These are phyloP conservation scores for Stylonectria norvegica DNA, from an alignment of 2,329 filamentous ascomycete genomes.

Conservation along the genomic window DNA sequence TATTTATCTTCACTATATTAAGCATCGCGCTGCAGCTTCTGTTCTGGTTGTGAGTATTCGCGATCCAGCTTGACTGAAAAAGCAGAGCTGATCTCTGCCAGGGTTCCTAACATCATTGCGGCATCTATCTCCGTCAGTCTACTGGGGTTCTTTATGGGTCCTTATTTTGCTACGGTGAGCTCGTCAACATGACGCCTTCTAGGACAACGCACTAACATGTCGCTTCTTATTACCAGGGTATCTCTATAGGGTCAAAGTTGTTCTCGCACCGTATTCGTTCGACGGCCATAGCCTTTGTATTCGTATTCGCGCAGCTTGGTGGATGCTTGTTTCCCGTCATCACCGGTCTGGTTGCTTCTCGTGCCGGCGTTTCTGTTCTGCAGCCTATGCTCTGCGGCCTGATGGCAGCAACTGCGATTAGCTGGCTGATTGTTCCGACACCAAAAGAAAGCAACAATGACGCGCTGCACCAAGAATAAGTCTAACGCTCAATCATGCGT, in stretches of 20 bases:
- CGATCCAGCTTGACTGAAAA: no score
- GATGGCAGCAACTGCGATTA: conserved; percentile 42
- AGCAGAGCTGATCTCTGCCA: conserved; percentile 7
- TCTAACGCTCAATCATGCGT: no score
- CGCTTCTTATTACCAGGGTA: conserved; percentile 39
- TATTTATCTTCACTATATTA: conserved; percentile 50
- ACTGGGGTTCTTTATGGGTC: conserved; percentile 56
- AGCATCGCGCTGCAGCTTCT: conserved; percentile 54
- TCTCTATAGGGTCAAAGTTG: conserved; percentile 51
- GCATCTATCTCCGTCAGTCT: conserved; percentile 53
- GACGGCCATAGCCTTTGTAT: conserved; percentile 46
- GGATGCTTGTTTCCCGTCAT: conserved; percentile 54
- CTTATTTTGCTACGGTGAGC: conserved; percentile 54
- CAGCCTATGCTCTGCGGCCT: conserved; percentile 51
- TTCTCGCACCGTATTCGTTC: conserved; percentile 39
- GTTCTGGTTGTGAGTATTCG: conserved; percentile 55
- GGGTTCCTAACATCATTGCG: conserved; percentile 43
- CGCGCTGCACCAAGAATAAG: conserved; percentile 35
- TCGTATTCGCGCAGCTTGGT: conserved; percentile 55
- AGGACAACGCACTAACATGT: no score
- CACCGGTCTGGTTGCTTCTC: conserved; percentile 49
- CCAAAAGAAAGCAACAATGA: conserved; percentile 32
- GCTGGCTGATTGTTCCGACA: conserved; percentile 44
- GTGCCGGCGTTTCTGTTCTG: conserved; percentile 44
- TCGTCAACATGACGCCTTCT: neutral